Evolutionary conservation across 805 yeast species (phyloP).

Genomic region (Novakomyces olei): DNA sequence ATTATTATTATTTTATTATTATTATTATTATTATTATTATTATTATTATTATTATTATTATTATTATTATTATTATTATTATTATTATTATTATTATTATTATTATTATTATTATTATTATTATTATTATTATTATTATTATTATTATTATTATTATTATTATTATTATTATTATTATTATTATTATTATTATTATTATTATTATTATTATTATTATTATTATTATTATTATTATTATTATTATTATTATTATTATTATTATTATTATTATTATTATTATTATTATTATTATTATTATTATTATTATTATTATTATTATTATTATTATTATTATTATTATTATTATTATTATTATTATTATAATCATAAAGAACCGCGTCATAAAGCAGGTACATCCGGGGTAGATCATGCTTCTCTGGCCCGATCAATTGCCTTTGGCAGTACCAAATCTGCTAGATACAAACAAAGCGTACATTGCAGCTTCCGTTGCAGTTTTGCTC

Average conservation of each 20-base stretch:
- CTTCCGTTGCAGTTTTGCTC: too few species aligned
- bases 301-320: not conserved
- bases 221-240: not conserved
- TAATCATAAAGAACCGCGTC: slow-evolving; percentile 23
- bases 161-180: not conserved
- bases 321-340: not conserved
- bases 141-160: not conserved
- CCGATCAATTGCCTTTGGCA: too few species aligned
- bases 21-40: not conserved
- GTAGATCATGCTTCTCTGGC: too few species aligned
- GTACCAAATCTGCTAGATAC: too few species aligned
- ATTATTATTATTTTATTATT: not conserved
- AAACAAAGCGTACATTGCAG: too few species aligned
- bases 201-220: not conserved
- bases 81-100: not conserved
- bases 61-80: not conserved
- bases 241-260: not conserved
- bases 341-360: not conserved
- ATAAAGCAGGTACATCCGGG: too few species aligned
- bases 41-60: not conserved
- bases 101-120: not conserved
- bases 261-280: not conserved
- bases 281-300: not conserved
- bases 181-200: not conserved
- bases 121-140: not conserved